A percentile compares a stretch with the other conserved stretches of the same genome.
Conservation (phyloP, 805 yeast genomes). For the Saccharomycopsis selenospora region DNA sequence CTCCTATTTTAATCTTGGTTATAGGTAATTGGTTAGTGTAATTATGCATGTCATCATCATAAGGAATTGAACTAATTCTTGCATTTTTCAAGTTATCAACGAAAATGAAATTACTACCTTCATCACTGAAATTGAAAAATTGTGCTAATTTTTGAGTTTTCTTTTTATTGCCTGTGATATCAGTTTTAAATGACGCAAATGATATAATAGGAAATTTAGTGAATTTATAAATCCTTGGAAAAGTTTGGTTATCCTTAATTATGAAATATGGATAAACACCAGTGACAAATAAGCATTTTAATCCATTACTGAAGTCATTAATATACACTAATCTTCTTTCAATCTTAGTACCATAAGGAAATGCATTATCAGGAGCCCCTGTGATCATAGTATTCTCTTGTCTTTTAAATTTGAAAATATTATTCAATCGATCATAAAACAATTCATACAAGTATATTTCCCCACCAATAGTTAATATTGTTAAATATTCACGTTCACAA, state of each 20-base stretch:
- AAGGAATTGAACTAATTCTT: slow-evolving; percentile 39
- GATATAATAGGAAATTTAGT: slow-evolving; percentile 61
- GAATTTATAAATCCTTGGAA: slow-evolving; percentile 60
- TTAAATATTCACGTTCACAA: slow-evolving; percentile 52
- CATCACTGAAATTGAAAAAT: slow-evolving; percentile 25
- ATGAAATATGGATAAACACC: slow-evolving; percentile 69
- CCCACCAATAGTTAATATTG: slow-evolving; percentile 74
- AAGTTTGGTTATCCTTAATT: slow-evolving; percentile 54
- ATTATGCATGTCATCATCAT: slow-evolving; percentile 14
- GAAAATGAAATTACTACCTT: slow-evolving; percentile 44
- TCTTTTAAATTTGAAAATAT: slow-evolving; percentile 39
- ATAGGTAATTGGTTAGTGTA: slow-evolving; percentile 60
- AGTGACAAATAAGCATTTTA: slow-evolving; percentile 57
- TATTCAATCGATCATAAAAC: slow-evolving; percentile 37
- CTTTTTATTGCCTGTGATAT: not conserved
- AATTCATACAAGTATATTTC: slow-evolving; percentile 64
- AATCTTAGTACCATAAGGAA: slow-evolving; percentile 56
- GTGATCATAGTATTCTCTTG: slow-evolving; percentile 40
- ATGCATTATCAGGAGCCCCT: slow-evolving; percentile 79
- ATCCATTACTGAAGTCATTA: slow-evolving; percentile 45
- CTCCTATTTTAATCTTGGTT: slow-evolving; percentile 43
- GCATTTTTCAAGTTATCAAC: slow-evolving; percentile 67
- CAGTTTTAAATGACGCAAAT: slow-evolving; percentile 44
- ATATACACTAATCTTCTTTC: slow-evolving; percentile 62
- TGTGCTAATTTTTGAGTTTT: slow-evolving; percentile 25